phyloP scores from a whole-genome alignment of 176 grass and related monocot species.

The Carex pumila region DNA sequence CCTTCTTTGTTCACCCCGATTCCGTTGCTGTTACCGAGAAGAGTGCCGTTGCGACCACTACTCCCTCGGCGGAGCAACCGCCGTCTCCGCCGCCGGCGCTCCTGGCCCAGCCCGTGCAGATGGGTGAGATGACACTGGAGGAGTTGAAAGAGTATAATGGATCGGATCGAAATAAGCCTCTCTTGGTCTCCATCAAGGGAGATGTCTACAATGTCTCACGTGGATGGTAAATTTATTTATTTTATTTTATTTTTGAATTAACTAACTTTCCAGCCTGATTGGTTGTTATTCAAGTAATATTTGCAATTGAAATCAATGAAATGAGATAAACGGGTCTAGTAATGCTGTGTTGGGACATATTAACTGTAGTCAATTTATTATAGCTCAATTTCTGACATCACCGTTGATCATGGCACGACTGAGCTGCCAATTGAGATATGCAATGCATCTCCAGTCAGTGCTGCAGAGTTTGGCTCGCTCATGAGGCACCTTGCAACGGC shows the following conservation, averaged over 20 bases:
- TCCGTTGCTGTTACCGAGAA: not conserved
- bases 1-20: conserved; percentile 55
- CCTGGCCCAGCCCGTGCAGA: conserved; percentile 40
- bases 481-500: not conserved
- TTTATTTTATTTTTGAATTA: not conserved
- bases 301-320: not conserved
- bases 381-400: not conserved
- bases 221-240: conserved; percentile 44
- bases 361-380: not conserved
- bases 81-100: conserved; percentile 15
- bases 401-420: not conserved
- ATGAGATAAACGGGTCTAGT: not conserved
- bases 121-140: conserved; percentile 73
- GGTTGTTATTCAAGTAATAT: not conserved
- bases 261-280: not conserved
- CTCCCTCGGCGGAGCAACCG: not conserved
- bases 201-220: conserved; percentile 78
- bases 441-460: not conserved
- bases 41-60: not conserved
- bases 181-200: conserved; percentile 78
- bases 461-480: not conserved
- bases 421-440: not conserved
- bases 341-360: not conserved
- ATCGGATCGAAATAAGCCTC: conserved; percentile 59
- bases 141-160: conserved; percentile 71